Evolutionary conservation across 108 stramenopile genomes (phyloP).

Genomic region (Discostella pseudostelligera): DNA sequence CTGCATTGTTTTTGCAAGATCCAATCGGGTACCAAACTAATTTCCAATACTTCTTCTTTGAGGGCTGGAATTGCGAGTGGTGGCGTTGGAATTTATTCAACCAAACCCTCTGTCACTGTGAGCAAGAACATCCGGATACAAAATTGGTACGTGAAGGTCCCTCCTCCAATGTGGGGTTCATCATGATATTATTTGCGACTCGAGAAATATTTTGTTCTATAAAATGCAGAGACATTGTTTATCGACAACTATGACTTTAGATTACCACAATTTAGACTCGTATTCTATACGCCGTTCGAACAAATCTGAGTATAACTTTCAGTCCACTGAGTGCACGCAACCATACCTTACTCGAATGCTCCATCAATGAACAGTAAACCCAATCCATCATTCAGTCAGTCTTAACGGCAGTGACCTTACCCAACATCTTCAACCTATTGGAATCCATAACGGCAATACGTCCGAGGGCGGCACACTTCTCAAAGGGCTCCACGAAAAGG

Average conservation of each 20-base stretch:
- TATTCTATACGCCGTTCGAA: conserved; percentile 15
- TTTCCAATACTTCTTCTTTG: too few species aligned
- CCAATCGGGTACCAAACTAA: too few species aligned
- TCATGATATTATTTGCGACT: too few species aligned
- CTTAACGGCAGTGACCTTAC: conserved; percentile 61
- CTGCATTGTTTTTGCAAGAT: too few species aligned
- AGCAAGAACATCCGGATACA: too few species aligned
- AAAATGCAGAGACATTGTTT: background rate
- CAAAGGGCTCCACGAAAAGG: conserved; percentile 80
- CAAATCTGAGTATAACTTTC: conserved; percentile 18
- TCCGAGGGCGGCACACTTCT: conserved; percentile 74
- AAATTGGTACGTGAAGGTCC: too few species aligned
- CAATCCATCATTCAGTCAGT: too few species aligned
- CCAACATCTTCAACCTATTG: conserved; percentile 85
- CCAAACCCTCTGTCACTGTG: too few species aligned
- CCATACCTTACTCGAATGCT: background rate
- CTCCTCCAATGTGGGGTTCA: too few species aligned
- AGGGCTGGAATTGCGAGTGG: too few species aligned
- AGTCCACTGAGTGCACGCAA: conserved; percentile 15
- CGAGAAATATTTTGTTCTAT: too few species aligned
- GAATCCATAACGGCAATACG: conserved; percentile 88
- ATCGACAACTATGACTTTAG: background rate
- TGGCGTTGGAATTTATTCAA: too few species aligned
- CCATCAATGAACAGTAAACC: background rate
- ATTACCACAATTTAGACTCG: background rate